These are phyloP conservation scores for Ramaria rubella DNA, from an alignment of 768 basidiomycete species.

Conservation along the genomic window DNA sequence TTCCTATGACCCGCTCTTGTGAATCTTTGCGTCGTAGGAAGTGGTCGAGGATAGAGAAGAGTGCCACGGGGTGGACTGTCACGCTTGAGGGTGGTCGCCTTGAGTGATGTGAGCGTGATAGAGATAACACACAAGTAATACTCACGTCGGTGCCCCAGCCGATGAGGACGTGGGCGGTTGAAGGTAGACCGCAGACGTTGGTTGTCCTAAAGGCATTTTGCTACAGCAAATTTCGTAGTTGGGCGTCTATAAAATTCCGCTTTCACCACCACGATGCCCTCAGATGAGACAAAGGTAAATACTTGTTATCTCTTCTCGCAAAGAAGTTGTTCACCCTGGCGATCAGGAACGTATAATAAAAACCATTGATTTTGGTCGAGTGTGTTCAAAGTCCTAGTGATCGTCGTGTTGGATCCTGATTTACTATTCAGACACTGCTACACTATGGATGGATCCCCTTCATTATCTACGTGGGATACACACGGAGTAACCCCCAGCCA, in stretches of 20 bases:
- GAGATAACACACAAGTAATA: not conserved
- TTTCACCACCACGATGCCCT: slow-evolving; percentile 53
- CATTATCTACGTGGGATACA: slow-evolving; percentile 94
- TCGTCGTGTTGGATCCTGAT: slow-evolving; percentile 3
- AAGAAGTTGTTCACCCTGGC: not conserved
- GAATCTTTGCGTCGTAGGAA: slow-evolving; percentile 80
- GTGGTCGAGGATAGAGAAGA: slow-evolving; percentile 95
- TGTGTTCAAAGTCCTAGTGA: slow-evolving; percentile 33
- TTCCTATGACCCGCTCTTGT: slow-evolving; percentile 90
- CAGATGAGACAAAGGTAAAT: slow-evolving; percentile 81
- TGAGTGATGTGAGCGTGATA: not conserved
- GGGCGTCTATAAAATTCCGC: not conserved
- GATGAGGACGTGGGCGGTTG: slow-evolving; percentile 28
- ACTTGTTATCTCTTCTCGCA: slow-evolving; percentile 6
- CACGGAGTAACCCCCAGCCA: slow-evolving; percentile 87
- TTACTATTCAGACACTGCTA: slow-evolving; percentile 59
- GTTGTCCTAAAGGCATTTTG: slow-evolving; percentile 43
- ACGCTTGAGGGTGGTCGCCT: slow-evolving; percentile 69
- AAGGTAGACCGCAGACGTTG: slow-evolving; percentile 40
- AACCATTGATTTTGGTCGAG: slow-evolving; percentile 73
- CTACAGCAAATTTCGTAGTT: not conserved
- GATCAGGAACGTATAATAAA: slow-evolving; percentile 75
- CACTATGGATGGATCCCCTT: slow-evolving; percentile 97
- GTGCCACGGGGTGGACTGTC: slow-evolving; percentile 84
- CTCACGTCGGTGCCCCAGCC: slow-evolving; percentile 31